phyloP scores from a whole-genome alignment of 371 early-diverging fungal species.

The Mortierella sp. region DNA sequence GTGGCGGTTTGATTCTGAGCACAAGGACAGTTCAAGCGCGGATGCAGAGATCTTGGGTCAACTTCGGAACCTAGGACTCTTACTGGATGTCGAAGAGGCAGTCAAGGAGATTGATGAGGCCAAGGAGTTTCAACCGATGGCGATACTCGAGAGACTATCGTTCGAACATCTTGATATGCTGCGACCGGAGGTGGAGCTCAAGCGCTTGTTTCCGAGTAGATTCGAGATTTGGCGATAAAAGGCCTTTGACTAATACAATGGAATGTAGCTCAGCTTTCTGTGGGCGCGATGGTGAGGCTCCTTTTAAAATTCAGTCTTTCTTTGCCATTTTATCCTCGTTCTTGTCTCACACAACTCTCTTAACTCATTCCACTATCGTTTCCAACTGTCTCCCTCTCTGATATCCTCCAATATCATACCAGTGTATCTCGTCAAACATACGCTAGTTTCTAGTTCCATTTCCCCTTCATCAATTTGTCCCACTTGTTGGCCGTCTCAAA shows the following conservation, averaged over 20 bases:
- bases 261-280: no score
- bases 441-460: no score
- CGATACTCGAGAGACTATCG: background rate
- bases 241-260: background rate
- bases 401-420: no score
- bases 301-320: no score
- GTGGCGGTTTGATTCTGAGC: no score
- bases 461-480: no score
- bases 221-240: background rate
- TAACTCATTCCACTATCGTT: no score
- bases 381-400: no score
- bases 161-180: background rate
- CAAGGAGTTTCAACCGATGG: background rate
- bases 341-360: no score
- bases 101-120: conserved; percentile 2
- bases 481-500: background rate
- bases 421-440: no score
- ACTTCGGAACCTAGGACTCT: background rate
- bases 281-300: no score
- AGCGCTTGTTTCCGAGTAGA: background rate
- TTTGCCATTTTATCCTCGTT: no score
- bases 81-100: background rate
- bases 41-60: background rate
- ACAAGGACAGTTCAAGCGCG: background rate
- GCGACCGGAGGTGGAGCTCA: background rate